phyloP scores from a whole-genome alignment of 2,329 filamentous ascomycete genomes.

The Leptographium procerum region DNA sequence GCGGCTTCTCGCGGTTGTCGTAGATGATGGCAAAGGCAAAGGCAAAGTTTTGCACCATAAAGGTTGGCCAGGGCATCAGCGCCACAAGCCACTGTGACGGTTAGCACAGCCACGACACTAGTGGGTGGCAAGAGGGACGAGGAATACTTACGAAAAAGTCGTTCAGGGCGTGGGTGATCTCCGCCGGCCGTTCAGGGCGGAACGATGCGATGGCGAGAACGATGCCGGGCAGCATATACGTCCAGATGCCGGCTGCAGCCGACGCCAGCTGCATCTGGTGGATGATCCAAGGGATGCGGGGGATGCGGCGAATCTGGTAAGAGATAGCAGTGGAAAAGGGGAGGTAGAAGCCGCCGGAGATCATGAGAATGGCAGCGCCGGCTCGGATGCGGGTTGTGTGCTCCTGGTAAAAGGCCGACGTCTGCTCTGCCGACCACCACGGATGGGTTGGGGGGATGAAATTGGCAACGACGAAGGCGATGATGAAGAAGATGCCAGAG shows the following conservation, averaged over 20 bases:
- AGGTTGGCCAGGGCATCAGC: constrained; percentile 5
- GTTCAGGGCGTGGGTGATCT: constrained; percentile 1
- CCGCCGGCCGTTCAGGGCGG: background rate
- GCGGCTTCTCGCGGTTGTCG: constrained; percentile 5
- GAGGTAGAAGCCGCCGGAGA: constrained; percentile 5
- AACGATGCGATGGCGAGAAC: constrained; percentile 6
- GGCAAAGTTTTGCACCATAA: constrained; percentile 6
- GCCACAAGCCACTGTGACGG: constrained; percentile 7
- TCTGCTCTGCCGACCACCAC: constrained; percentile 2
- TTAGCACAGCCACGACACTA: no score
- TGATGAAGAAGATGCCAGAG: constrained; percentile 3
- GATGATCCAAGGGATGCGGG: constrained; percentile 5
- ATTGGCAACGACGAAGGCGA: constrained; percentile 1
- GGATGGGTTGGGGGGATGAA: constrained; percentile 5
- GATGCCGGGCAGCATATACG: constrained; percentile 6
- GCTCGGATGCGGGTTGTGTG: constrained; percentile 4
- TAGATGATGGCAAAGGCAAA: constrained; percentile 6
- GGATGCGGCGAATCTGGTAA: constrained; percentile 8
- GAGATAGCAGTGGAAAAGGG: constrained; percentile 7
- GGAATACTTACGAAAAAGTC: constrained; percentile 2
- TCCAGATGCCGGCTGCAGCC: constrained; percentile 3
- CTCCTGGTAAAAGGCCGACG: constrained; percentile 3
- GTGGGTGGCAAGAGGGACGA: no score
- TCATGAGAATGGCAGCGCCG: constrained; percentile 4
- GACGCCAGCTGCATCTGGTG: constrained; percentile 6